Evolutionary conservation across 139 green algal species (phyloP), one percentile per base, ranked within the genome.

Genomic region (Auxenochlorella pyrenoidosa): DNA sequence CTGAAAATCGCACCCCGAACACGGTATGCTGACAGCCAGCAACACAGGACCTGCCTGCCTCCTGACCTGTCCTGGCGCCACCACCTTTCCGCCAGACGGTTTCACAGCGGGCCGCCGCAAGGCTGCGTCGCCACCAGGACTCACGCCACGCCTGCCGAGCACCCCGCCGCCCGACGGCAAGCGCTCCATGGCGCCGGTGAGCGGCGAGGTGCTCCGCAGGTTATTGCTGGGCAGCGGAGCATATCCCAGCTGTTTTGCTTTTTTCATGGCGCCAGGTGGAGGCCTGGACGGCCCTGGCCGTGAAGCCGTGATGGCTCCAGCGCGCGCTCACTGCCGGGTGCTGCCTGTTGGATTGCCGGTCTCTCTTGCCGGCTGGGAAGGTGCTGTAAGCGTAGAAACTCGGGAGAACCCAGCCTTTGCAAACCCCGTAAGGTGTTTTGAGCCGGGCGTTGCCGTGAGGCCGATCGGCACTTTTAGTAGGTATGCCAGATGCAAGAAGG

Each of bases 241-340:
- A 72, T 88, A 88, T 21, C 84, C 84, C 40, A 78, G 22, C 73
- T 88, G 65, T 26, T 88, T 88, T 22, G 72, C 43, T 36, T 88
- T 88, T 47, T 88, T 88, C 84, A 88, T 88, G 63, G 30, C 43
- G 12, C 79, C 40, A 12, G 26, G 10, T 3, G 16, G 21, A 51
- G 40, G 38, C 70, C 63, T 71, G 26, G 3, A 34, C 70, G n/a
- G 66, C 66, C 28, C 28, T 38, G 66, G 21, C 28, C 66, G 40
- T 18, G 54, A 24, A 2, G 54, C 54, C 18, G 54, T 63, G 15
- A 63, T 19, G 24, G 38, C 38, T 79, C 22, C 73, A 38, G 73
- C 73, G 73, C 73, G 40, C 73, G 30, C 40, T 41, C 73, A 26
- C 73, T 58, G 13, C 8, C 66, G 71, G 41, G 12, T 63, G 15